Conservation (phyloP, 148 eudicot genomes). For the Cornus controversa region DNA sequence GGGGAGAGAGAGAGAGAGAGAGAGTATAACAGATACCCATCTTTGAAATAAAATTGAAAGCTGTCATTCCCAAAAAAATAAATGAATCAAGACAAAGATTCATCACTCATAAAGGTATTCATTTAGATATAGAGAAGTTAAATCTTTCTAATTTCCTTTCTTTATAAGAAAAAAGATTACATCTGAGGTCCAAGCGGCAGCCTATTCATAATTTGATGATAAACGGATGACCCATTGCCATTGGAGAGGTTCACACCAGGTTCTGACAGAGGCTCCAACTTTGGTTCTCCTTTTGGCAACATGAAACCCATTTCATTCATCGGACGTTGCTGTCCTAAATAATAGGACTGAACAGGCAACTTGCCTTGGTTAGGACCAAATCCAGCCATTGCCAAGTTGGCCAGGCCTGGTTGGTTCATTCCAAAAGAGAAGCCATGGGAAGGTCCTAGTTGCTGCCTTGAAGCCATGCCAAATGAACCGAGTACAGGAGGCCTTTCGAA, state of each 20-base stretch:
- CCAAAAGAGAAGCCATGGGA: conserved; percentile 35
- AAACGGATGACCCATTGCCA: conserved; percentile 34
- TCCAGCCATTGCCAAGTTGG: conserved; percentile 39
- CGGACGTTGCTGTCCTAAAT: conserved; percentile 25
- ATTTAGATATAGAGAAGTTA: conserved; percentile 12
- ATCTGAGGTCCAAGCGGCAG: conserved; percentile 46
- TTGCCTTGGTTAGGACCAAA: conserved; percentile 24
- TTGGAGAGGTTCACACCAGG: conserved; percentile 29
- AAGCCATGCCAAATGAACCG: conserved; percentile 31
- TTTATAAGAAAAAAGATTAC: conserved; percentile 22
- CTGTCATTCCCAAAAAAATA: not conserved
- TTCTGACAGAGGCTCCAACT: conserved; percentile 42
- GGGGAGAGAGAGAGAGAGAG: not conserved
- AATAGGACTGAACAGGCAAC: conserved; percentile 22
- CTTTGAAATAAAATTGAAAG: not conserved
- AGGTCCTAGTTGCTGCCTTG: conserved; percentile 32
- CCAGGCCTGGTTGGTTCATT: conserved; percentile 41
- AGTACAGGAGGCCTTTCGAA: conserved; percentile 32
- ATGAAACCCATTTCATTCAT: conserved; percentile 36
- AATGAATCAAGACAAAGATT: conserved; percentile 16
- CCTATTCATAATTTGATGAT: conserved; percentile 48
- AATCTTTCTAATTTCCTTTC: conserved; percentile 10
- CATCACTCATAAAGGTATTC: not conserved
- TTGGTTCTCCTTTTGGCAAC: conserved; percentile 45
- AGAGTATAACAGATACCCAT: too few species aligned